Evolutionary conservation across 208 protist species (phyloP).

Genomic region (Lotmaria passim): DNA sequence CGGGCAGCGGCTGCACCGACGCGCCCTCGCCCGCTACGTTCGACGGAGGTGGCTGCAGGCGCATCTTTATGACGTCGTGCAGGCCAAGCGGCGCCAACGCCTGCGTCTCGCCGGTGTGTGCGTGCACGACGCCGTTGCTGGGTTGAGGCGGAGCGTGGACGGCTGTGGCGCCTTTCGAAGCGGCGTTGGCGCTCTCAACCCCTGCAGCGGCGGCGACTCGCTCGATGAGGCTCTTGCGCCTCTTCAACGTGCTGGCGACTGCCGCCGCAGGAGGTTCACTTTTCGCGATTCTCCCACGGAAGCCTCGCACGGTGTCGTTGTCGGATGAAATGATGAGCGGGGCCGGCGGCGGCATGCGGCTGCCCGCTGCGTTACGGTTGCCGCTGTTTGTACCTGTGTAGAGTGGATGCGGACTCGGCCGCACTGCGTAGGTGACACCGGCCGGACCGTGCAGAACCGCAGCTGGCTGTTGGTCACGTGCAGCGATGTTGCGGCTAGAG

Average conservation of each 20-base stretch:
- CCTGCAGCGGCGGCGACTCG: conserved; percentile 13
- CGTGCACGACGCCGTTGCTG: background rate
- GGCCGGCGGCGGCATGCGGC: background rate
- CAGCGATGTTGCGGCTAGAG: background rate
- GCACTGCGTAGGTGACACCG: background rate
- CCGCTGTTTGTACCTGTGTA: conserved; percentile 14
- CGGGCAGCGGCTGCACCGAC: conserved; percentile 2
- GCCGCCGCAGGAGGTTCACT: background rate
- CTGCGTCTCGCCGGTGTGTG: background rate
- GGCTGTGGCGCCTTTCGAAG: background rate
- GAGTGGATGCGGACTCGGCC: conserved; percentile 20
- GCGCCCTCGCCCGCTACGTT: background rate
- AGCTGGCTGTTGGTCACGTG: background rate
- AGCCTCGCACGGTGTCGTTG: conserved; percentile 20
- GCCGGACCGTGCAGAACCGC: background rate
- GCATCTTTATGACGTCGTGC: conserved; percentile 25
- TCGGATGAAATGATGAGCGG: conserved; percentile 25
- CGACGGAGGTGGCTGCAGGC: conserved; percentile 13
- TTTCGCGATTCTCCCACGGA: background rate
- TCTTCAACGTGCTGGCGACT: background rate
- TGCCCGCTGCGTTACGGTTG: background rate
- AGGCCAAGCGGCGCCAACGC: conserved; percentile 2
- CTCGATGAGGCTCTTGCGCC: conserved; percentile 29
- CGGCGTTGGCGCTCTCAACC: background rate
- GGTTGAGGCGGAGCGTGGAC: background rate